Base-by-base conservation (phyloP, 2,329 filamentous ascomycete genomes). In the Phaeoacremonium minimum region DNA sequence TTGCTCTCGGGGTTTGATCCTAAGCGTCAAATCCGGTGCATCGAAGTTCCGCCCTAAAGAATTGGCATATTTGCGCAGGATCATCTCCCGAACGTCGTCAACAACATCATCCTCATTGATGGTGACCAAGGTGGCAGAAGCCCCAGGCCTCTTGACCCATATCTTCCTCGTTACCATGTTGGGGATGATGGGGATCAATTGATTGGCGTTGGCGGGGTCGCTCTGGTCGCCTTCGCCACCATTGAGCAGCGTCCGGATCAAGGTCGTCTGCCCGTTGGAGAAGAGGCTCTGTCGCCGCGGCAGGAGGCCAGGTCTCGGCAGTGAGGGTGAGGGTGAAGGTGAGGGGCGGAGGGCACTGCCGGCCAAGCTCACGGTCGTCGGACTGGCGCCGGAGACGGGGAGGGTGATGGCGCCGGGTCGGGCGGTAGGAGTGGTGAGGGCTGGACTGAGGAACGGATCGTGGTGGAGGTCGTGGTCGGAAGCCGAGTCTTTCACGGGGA, bases 1-100 rank as follows among this genome's bases (percentile, higher is more conserved):
- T 55, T 74, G 62, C 50, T 88, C 83, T 38, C 88, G 76, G n/a
- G 85, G 78, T 13, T 74, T 58, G 48, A 97, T 85, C 45, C 85
- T 81, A 45, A 97, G 71, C 9, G 77, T 81, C 40, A 98, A 76
- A 59, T 98, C 93, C 11, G 93, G 93, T 9, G 93, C 76, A 64
- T 98, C 93, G 60, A 90, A 96, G 35, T 77, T 85, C 49, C 82
- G 82, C 34, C 91, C 91, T 17, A 98, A 72, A 12, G 89, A 94
- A 63, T 98, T 97, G 50, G 82, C 80, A 60, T 97, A 98, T 67
- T 97, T 97, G 53, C 80, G 81, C 49, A 97, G 68, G 39, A 97
- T 93, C 71, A 88, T 80, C 49, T 96, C 93, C 50, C 91, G 85
- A 43, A 95, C 83, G 62, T 96, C 91, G 60, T 98, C 93, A 39